Evolutionary conservation across 805 yeast genomes (phyloP).

Genomic region (Candida morakotiae): DNA sequence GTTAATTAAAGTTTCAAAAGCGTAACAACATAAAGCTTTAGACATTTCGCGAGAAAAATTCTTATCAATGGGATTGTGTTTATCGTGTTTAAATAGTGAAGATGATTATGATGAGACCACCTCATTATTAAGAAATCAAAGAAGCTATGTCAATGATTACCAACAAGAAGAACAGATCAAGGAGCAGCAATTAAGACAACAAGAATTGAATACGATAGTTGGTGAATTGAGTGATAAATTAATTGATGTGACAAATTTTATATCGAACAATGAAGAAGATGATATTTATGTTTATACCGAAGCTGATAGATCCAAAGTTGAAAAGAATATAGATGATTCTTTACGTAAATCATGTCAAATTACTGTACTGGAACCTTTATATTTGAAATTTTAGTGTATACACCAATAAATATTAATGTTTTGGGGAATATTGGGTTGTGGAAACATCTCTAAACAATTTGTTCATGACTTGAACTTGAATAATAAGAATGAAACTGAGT

Average conservation of each 20-base stretch:
- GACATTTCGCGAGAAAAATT: slow-evolving; percentile 20
- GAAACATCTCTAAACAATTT: slow-evolving; percentile 44
- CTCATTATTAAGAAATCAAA: slow-evolving; percentile 25
- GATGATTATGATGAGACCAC: slow-evolving; percentile 39
- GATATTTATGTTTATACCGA: slow-evolving; percentile 14
- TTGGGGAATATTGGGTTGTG: slow-evolving; percentile 52
- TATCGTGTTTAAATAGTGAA: slow-evolving; percentile 41
- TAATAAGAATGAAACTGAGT: slow-evolving; percentile 17
- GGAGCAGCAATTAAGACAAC: slow-evolving; percentile 43
- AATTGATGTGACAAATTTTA: slow-evolving; percentile 33
- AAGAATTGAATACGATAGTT: slow-evolving; percentile 43
- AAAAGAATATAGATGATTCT: slow-evolving; percentile 14
- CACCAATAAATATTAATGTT: slow-evolving; percentile 9
- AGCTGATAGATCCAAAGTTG: slow-evolving; percentile 20
- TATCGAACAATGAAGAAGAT: slow-evolving; percentile 6
- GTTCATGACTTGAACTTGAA: slow-evolving; percentile 33
- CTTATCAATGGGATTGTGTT: slow-evolving; percentile 50
- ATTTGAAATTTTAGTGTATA: slow-evolving; percentile 18
- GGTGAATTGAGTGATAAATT: slow-evolving; percentile 36
- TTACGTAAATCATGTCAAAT: slow-evolving; percentile 15
- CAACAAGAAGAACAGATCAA: slow-evolving; percentile 33
- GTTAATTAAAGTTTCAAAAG: slow-evolving; percentile 30
- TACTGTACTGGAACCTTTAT: slow-evolving; percentile 16
- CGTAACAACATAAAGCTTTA: slow-evolving; percentile 32
- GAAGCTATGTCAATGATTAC: slow-evolving; percentile 25